Conservation (phyloP, 352 stramenopile species). For the Phytophthora fragariaefolia region DNA sequence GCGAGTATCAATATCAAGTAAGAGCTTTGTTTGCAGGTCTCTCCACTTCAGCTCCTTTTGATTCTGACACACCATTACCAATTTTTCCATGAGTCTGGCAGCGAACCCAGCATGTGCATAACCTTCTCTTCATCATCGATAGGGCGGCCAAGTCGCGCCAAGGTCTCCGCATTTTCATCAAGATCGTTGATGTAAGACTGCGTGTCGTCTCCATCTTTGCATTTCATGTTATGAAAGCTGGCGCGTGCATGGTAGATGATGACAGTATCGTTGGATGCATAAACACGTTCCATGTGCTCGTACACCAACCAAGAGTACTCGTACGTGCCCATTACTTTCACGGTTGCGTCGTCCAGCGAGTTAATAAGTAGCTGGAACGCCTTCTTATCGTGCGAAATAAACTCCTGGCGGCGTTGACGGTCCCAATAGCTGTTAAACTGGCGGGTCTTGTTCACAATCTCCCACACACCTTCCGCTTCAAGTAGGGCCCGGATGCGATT, state of each 20-base stretch:
- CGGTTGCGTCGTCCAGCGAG: constrained; percentile 16
- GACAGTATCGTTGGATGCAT: constrained; percentile 11
- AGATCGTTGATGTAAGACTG: constrained; percentile 12
- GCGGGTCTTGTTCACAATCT: background rate
- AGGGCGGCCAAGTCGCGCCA: constrained; percentile 2
- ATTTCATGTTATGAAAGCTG: constrained; percentile 8
- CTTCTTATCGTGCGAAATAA: constrained; percentile 11
- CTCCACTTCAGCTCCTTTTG: background rate
- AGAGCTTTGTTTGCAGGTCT: background rate
- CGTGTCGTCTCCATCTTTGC: constrained; percentile 18
- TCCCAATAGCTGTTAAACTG: background rate
- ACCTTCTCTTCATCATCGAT: constrained; percentile 19
- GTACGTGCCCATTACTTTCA: constrained; percentile 15
- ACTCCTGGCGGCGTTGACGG: background rate
- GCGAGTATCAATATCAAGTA: constrained; percentile 1
- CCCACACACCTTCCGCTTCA: constrained; percentile 9
- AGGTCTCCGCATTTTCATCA: constrained; percentile 10
- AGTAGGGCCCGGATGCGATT: background rate
- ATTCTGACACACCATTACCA: constrained; percentile 17
- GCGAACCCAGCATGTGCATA: constrained; percentile 10
- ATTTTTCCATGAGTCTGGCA: constrained; percentile 11
- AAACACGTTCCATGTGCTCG: constrained; percentile 11
- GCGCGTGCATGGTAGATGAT: constrained; percentile 6
- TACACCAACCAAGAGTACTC: constrained; percentile 11
- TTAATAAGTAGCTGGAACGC: constrained; percentile 15